Base-by-base conservation (phyloP, 345 rosid species). In the Brassica cretica region DNA sequence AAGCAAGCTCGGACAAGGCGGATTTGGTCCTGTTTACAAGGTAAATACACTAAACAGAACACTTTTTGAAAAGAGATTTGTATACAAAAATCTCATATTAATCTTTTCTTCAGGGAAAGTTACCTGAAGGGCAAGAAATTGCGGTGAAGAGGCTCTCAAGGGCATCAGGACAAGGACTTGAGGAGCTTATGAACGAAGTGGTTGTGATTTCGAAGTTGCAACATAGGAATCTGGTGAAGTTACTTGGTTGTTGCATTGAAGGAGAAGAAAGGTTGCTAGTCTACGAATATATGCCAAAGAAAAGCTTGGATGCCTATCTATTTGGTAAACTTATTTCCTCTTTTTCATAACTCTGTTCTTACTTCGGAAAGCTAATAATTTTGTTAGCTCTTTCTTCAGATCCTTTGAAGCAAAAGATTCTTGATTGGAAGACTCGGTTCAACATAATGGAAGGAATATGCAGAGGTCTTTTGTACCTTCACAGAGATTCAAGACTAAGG, bases 81-180 rank as follows among this genome's bases (percentile, higher is more conserved):
- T 32, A 4, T 32, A 0, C n/a, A n/a, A n/a, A n/a, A n/a, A n/a
- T n/a, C n/a, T n/a, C n/a, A n/a, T n/a, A n/a, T n/a, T n/a, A n/a
- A n/a, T n/a, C n/a, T n/a, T n/a, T n/a, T n/a, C n/a, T n/a, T n/a
- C 21, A 90, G 95, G 97, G 94, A 3, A 75, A 14, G 24, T 63
- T 92, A 2, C 29, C 67, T 0, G 70, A 80, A 78, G 89, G 90
- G n/a, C 73, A 44, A 64, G 83, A 85, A 25, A 80, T 92, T 33
- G 95, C 91, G 0, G 88, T 87, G 33, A 92, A 92, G 79, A 84
- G 89, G 75, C 78, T 89, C 3, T 84, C 89, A 3, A 67, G 84
- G 2, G 74, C 70, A 21, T 92, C 97, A 0, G 84, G 89, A 14
- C 93, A 89, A 80, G 97, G 95, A 5, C 63, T 82, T 0, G 77